Percentiles rank a stretch among this genome's conserved stretches.
Conservation (phyloP, 1,284 basidiomycete species). For the Amylostereum chailletii region DNA sequence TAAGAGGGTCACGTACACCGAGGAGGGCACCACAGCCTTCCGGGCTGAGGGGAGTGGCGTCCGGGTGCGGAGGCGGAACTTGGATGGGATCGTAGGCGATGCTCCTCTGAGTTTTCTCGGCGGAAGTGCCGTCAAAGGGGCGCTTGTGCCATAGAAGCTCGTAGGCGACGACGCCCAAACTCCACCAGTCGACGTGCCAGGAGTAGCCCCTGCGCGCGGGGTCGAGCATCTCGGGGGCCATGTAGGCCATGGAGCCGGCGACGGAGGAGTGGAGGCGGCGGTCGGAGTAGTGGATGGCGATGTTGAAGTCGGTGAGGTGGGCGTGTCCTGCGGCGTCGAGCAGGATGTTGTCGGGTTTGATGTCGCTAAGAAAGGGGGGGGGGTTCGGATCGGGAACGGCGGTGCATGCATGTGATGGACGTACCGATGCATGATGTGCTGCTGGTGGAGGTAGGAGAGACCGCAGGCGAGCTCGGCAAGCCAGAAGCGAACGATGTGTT, state of each 20-base stretch:
- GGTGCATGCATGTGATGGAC: slow-evolving; percentile 28
- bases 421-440: slow-evolving; percentile 90
- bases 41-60: slow-evolving; percentile 23
- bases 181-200: slow-evolving; percentile 94
- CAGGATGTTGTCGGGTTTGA: slow-evolving; percentile 97
- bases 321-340: slow-evolving; percentile 90
- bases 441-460: slow-evolving; percentile 83
- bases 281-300: slow-evolving; percentile 94
- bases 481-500: slow-evolving; percentile 79
- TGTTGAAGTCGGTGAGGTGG: slow-evolving; percentile 97
- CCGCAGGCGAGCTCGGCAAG: slow-evolving; percentile 83
- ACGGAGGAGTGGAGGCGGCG: slow-evolving; percentile 82
- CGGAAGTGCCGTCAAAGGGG: slow-evolving; percentile 84
- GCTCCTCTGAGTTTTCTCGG: slow-evolving; percentile 76
- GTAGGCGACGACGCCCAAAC: slow-evolving; percentile 82
- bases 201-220: slow-evolving; percentile 59
- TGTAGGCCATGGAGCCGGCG: slow-evolving; percentile 97
- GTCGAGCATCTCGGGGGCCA: slow-evolving; percentile 91
- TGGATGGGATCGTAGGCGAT: slow-evolving; percentile 64
- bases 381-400: slow-evolving; percentile 23
- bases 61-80: slow-evolving; percentile 49
- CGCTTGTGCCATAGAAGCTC: slow-evolving; percentile 84
- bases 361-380: slow-evolving; percentile 51
- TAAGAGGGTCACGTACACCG: slow-evolving; percentile 32
- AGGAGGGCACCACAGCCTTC: slow-evolving; percentile 29